Conservation (phyloP, 495 filamentous ascomycete genomes). For the Penicillium silybi region DNA sequence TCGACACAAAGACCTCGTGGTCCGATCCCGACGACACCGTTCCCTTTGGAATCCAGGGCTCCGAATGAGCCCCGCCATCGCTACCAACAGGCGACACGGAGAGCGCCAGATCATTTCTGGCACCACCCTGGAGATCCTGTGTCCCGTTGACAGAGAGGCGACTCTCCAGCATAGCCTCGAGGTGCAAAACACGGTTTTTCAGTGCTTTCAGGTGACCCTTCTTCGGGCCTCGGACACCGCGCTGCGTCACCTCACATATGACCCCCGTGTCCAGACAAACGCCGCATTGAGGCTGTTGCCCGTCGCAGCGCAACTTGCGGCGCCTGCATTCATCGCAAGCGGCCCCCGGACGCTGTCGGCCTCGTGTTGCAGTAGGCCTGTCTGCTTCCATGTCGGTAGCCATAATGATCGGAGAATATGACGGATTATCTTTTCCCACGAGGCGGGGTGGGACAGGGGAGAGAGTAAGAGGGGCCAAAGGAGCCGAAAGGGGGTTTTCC, state of each 20-base stretch:
- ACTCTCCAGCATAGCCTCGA: slow-evolving; percentile 4
- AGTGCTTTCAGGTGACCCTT: slow-evolving; percentile 51
- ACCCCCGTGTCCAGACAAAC: slow-evolving; percentile 48
- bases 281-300: slow-evolving; percentile 47
- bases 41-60: neutral
- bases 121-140: neutral
- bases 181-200: slow-evolving; percentile 2
- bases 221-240: slow-evolving; percentile 47
- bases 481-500: neutral
- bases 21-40: neutral
- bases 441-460: neutral
- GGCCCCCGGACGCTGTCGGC: slow-evolving; percentile 4
- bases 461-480: neutral
- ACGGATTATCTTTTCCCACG: neutral
- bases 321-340: slow-evolving; percentile 43
- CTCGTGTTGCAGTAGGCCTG: neutral
- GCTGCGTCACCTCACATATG: slow-evolving; percentile 43
- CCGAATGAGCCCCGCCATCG: neutral
- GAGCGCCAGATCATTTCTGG: neutral
- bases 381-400: neutral
- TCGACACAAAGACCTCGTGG: neutral
- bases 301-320: slow-evolving; percentile 47
- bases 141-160: neutral
- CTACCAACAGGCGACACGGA: neutral
- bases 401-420: neutral